Base-by-base conservation (phyloP, 768 basidiomycete species). In the Kwoniella pini region DNA sequence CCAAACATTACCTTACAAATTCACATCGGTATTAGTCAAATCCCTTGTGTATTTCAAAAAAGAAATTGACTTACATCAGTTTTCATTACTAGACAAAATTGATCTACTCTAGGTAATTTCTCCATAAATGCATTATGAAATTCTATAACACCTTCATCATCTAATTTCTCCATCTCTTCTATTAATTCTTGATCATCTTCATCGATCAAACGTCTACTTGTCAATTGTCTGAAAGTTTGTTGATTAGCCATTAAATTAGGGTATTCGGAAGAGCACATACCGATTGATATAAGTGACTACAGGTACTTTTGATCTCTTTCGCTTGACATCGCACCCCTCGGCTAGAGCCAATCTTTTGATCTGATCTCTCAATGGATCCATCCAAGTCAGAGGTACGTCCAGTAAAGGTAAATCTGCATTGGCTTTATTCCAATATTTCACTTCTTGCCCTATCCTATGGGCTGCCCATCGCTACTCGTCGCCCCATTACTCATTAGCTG, bases 351-450 rank as follows among this genome's bases (percentile, higher is more conserved):
- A 38, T 40, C 55, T 28, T 36, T 58, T 64, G 36, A 64, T 39
- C 19, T 51, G 48, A 43, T 58, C 40, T 43, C 65, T 28, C 4
- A 67, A 21, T 4, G 65, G 65, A 48, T 57, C 53, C 61, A 59
- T 55, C 65, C 65, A 67, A 0, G 24, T 56, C 2, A n/a, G 19
- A 0, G 57, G 52, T 4, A 54, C 62, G 13, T 33, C 7, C 6
- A 67, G 36, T 10, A 22, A 21, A 17, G 54, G 52, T 38, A 67
- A 30, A 40, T 67, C 62, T 11, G 57, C 62, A 17, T 55, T 63
- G 45, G 60, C 60, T 58, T 67, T 67, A 57, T 67, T 67, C 60
- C 57, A 60, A 40, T 33, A 58, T 26, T 53, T 48, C 10, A 57
- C 53, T 10, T 60, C 46, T 26, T 39, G 26, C 6, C 53, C 52